Percentiles rank a stretch among this genome's conserved stretches.
These are phyloP conservation scores for Dryadomyces sulphureus DNA, from an alignment of 2,329 filamentous ascomycete genomes.

Conservation along the genomic window DNA sequence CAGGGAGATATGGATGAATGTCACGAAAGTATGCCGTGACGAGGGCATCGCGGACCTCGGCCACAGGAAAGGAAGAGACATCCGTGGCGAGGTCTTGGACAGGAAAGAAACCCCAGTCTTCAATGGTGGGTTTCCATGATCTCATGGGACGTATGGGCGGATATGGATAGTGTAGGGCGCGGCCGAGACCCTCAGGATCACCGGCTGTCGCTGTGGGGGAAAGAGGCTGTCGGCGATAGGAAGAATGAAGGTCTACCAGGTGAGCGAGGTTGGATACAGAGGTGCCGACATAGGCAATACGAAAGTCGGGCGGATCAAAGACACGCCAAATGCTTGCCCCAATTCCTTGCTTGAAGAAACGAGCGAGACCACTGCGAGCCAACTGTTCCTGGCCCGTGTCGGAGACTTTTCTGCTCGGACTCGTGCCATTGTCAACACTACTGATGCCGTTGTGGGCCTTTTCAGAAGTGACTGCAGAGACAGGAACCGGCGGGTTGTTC, in stretches of 20 bases:
- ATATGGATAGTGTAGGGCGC: slow-evolving; percentile 9
- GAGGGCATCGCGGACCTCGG: slow-evolving; percentile 14
- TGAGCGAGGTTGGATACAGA: slow-evolving; percentile 8
- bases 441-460: not conserved
- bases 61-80: slow-evolving; percentile 7
- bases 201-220: slow-evolving; percentile 1
- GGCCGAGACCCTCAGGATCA: not conserved
- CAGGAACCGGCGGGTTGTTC: not conserved
- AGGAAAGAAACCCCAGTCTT: slow-evolving; percentile 1
- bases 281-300: slow-evolving; percentile 11
- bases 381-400: not conserved
- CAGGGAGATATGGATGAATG: slow-evolving; percentile 15
- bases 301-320: slow-evolving; percentile 9
- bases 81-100: slow-evolving; percentile 7
- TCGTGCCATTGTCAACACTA: too few species aligned
- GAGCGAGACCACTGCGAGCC: slow-evolving; percentile 7
- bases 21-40: slow-evolving; percentile 15
- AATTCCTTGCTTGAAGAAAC: slow-evolving; percentile 10
- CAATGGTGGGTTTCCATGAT: slow-evolving; percentile 10
- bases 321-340: slow-evolving; percentile 6
- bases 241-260: slow-evolving; percentile 3
- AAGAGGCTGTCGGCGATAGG: not conserved
- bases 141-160: slow-evolving; percentile 9
- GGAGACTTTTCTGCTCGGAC: not conserved
- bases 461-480: not conserved